Evolutionary conservation across 2,329 filamentous ascomycete species (phyloP), one percentile per base, ranked within the genome.

Genomic region (Diaporthe capsici): DNA sequence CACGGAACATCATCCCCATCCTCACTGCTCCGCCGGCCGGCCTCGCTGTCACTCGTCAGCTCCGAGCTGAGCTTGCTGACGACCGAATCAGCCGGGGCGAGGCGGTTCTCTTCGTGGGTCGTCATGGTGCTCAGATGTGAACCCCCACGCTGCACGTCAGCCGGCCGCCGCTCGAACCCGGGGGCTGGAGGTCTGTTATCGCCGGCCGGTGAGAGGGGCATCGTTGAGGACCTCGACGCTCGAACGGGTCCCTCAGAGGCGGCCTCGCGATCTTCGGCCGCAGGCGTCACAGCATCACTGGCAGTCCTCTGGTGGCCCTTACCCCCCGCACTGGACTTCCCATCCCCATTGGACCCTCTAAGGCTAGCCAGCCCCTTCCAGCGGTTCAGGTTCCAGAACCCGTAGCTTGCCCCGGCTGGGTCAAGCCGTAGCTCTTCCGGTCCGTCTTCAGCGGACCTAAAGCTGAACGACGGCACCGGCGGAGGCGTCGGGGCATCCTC

Each of bases 51-150:
- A 31, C 84, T 87, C 4, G 83, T 84, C 75, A 86, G 85, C 78
- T 91, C 90, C 77, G 89, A 92, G 80, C 90, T 94, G 60, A 93
- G 82, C 58, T 85, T 85, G 79, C 91, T 93, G 2, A 87, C 84
- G 12, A 84, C 81, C 22, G 88, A 92, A 8, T 82, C 79, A 39
- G 84, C 84, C 55, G 84, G 83, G 28, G 82, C 80, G 47, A 77
- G 53, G 61, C 71, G 49, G 61, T 78, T 72, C 53, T 74, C 77
- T 31, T 77, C 76, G 53, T 65, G 57, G 49, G 78, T 74, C 55
- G 76, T 76, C 74, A 79, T 63, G 57, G 70, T 73, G 55, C 75
- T 75, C 12, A 75, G 73, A 49, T 71, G 63, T 17, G 72, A 76
- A 3, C 63, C 71, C 17, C 61, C 75, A 49, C 72, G 75, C 47